Percentiles rank a stretch among this genome's conserved stretches.
phyloP scores from a whole-genome alignment of 306 rosid genomes.

The Leucaena leucocephala region DNA sequence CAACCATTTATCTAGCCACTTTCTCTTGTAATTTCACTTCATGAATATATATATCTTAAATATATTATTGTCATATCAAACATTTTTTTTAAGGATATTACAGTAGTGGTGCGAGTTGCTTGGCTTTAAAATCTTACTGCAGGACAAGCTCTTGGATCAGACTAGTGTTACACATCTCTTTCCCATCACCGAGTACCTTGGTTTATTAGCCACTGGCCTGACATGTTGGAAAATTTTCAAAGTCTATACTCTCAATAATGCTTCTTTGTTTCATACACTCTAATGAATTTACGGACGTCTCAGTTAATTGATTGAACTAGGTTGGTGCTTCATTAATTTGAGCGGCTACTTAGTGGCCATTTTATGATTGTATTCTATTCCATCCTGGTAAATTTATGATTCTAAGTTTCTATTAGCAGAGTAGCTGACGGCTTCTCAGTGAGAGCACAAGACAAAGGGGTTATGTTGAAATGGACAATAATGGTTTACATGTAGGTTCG shows the following conservation, averaged over 20 bases:
- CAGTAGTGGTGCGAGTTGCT: slow-evolving; percentile 4
- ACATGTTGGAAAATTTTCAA: slow-evolving; percentile 40
- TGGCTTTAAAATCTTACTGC: slow-evolving; percentile 13
- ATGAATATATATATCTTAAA: too few species aligned
- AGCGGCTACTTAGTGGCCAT: not conserved
- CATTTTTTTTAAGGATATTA: too few species aligned
- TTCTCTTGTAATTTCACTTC: too few species aligned
- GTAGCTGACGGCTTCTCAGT: not conserved
- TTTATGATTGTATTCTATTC: not conserved
- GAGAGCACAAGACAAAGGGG: not conserved
- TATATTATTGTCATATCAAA: too few species aligned
- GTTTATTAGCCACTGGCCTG: slow-evolving; percentile 80
- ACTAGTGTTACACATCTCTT: slow-evolving; percentile 71
- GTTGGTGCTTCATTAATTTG: slow-evolving; percentile 6
- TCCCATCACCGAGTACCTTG: slow-evolving; percentile 68
- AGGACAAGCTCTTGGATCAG: slow-evolving; percentile 80
- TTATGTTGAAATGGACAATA: not conserved
- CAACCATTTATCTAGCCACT: too few species aligned
- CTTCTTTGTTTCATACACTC: not conserved
- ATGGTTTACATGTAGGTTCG: not conserved
- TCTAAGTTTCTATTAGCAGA: not conserved
- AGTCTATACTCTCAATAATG: not conserved
- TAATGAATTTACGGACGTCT: not conserved
- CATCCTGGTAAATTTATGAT: not conserved
- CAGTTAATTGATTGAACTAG: not conserved